These are phyloP conservation scores for Erythrophleum ivorense DNA, from an alignment of 331 rosid genomes.

Conservation along the genomic window DNA sequence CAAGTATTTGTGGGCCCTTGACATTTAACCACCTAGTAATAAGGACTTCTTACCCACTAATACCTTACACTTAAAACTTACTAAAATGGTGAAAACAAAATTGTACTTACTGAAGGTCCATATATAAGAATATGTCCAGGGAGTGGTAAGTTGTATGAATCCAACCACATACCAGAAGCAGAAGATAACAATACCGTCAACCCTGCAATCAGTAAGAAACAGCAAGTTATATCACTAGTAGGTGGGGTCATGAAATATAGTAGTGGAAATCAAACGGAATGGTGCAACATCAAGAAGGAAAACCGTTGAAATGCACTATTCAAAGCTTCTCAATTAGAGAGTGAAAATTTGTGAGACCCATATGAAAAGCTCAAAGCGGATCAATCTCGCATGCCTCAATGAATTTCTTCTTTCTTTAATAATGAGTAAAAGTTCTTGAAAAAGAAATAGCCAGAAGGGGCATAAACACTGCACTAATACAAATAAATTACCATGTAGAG, in stretches of 20 bases:
- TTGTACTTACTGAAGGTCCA: slow-evolving; percentile 88
- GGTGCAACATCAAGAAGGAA: slow-evolving; percentile 27
- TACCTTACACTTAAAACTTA: slow-evolving; percentile 14
- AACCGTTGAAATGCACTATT: background rate
- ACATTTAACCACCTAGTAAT: slow-evolving; percentile 21
- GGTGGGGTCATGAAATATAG: slow-evolving; percentile 8
- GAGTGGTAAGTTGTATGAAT: slow-evolving; percentile 72
- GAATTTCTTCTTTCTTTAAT: slow-evolving; percentile 4
- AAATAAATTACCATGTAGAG: background rate
- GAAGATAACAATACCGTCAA: slow-evolving; percentile 73
- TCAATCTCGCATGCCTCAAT: slow-evolving; percentile 28
- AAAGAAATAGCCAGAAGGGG: background rate
- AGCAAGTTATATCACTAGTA: slow-evolving; percentile 26
- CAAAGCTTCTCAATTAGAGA: background rate
- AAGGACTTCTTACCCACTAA: slow-evolving; percentile 28
- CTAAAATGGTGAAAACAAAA: slow-evolving; percentile 10
- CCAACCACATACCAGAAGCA: slow-evolving; percentile 76
- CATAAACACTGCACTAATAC: background rate
- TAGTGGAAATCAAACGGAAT: slow-evolving; percentile 27
- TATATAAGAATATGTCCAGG: slow-evolving; percentile 87
- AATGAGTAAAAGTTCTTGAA: background rate
- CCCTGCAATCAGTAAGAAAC: slow-evolving; percentile 61
- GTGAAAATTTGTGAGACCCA: background rate
- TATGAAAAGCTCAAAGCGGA: slow-evolving; percentile 2
- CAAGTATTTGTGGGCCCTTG: slow-evolving; percentile 8